Evolutionary conservation across 352 stramenopile genomes (phyloP), one percentile per base, ranked within the genome.

Genomic region (Phytophthora rubi): DNA sequence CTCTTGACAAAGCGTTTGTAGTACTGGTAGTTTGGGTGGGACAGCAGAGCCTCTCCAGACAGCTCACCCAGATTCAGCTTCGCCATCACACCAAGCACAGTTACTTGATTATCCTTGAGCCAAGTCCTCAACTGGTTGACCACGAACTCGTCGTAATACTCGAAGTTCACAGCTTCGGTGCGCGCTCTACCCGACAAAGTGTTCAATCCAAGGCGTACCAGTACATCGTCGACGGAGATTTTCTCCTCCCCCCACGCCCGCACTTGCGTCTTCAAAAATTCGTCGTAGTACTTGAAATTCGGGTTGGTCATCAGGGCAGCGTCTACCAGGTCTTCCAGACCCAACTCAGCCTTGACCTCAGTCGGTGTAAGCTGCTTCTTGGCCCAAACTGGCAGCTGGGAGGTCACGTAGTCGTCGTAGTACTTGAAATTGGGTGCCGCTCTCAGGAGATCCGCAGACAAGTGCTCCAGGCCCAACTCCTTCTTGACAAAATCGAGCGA

Each of bases 221-320:
- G 44, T 0, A 65, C 54, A 13, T 59, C 54, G 33, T 53, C 54
- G 4, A 58, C 39, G 0, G 35, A 16, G 33, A 65, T 6, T 3
- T 55, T 28, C 4, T 54, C 16, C 26, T 44, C 54, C 3, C 45
- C n/a, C 62, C 62, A 70, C 12, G 54, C 28, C 18, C 53, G 26
- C 0, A 15, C n/a, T 53, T 64, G 55, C 0, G 30, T 4, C 0
- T 21, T 54, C 45, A 65, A 5, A 59, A 30, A 64, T 21, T 64
- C 37, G 12, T 70, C 47, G n/a, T 59, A 70, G 35, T 70, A 63
- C 8, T 70, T 64, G 26, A 70, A 70, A 39, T 65, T 47, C 37
- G 33, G 54, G 30, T 55, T 39, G 16, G 23, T 4, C 7, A 9
- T 59, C n/a, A 70, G 23, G 1, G 8, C 26, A 35, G 13, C 15